Evolutionary conservation across 192 early-diverging fungal genomes (phyloP).

Genomic region (Coemansia sp.): DNA sequence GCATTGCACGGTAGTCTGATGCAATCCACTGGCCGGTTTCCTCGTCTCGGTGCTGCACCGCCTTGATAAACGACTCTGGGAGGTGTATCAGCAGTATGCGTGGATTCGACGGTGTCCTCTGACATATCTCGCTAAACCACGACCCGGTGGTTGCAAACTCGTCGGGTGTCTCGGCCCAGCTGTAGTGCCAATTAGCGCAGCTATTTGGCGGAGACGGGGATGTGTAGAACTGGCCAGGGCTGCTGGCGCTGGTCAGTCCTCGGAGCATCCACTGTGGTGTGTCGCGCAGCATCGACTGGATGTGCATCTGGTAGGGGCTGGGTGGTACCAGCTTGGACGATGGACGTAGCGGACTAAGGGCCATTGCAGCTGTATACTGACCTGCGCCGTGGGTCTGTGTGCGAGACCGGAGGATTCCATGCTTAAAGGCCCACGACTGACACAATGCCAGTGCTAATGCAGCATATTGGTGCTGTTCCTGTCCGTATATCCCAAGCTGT

Average conservation of each 20-base stretch:
- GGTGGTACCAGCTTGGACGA: slow-evolving; percentile 17
- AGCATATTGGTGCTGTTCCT: slow-evolving; percentile 36
- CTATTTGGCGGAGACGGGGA: slow-evolving; percentile 6
- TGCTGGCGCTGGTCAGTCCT: slow-evolving; percentile 29
- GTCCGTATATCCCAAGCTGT: slow-evolving; percentile 33
- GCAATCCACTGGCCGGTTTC: slow-evolving; percentile 16
- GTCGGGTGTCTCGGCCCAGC: slow-evolving; percentile 39
- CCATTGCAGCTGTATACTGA: slow-evolving; percentile 18
- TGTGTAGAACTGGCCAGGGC: slow-evolving; percentile 29
- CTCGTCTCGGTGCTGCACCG: slow-evolving; percentile 17
- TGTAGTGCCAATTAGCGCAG: slow-evolving; percentile 41
- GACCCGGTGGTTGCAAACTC: slow-evolving; percentile 36
- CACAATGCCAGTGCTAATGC: slow-evolving; percentile 37
- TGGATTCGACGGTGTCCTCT: slow-evolving; percentile 10
- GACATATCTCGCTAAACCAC: slow-evolving; percentile 29
- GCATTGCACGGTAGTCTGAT: slow-evolving; percentile 44
- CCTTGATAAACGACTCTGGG: slow-evolving; percentile 37
- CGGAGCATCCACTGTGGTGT: slow-evolving; percentile 48
- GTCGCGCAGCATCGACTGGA: slow-evolving; percentile 20
- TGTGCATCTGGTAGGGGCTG: slow-evolving; percentile 22
- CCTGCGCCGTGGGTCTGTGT: slow-evolving; percentile 30
- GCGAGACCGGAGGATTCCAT: slow-evolving; percentile 27
- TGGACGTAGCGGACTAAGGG: slow-evolving; percentile 23
- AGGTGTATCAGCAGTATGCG: slow-evolving; percentile 44
- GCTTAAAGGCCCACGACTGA: slow-evolving; percentile 39